These are phyloP conservation scores for Ganoderma sp. DNA, from an alignment of 1,284 basidiomycete species.

Conservation along the genomic window DNA sequence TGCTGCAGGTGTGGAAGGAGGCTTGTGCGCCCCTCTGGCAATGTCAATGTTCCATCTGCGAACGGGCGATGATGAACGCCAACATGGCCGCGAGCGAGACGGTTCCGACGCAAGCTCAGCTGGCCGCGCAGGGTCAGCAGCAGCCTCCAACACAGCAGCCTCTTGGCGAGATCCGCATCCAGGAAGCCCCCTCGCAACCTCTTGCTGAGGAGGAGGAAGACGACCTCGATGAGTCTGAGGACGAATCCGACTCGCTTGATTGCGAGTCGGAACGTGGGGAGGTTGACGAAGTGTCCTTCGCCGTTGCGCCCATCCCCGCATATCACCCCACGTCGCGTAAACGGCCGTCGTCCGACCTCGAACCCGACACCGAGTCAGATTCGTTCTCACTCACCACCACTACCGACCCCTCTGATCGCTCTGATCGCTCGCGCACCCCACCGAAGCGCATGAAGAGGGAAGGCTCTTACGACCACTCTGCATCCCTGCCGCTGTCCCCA, in stretches of 20 bases:
- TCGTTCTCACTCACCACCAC: slow-evolving; percentile 19
- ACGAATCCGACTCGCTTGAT: slow-evolving; percentile 31
- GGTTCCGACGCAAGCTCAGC: slow-evolving; percentile 28
- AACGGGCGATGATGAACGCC: slow-evolving; percentile 59
- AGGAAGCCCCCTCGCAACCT: slow-evolving; percentile 21
- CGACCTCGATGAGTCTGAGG: slow-evolving; percentile 29
- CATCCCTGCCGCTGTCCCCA: slow-evolving; percentile 3
- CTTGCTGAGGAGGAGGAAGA: slow-evolving; percentile 31
- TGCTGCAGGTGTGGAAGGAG: slow-evolving; percentile 68
- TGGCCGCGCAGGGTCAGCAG: slow-evolving; percentile 32
- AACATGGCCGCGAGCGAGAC: slow-evolving; percentile 44
- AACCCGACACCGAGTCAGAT: slow-evolving; percentile 27
- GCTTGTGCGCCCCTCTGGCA: slow-evolving; percentile 72
- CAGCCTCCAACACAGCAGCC: slow-evolving; percentile 15
- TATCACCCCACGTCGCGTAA: slow-evolving; percentile 30
- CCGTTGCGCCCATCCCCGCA: slow-evolving; percentile 24
- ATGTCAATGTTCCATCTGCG: slow-evolving; percentile 73
- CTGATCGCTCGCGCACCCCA: slow-evolving; percentile 35
- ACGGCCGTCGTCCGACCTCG: slow-evolving; percentile 35
- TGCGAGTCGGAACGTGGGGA: slow-evolving; percentile 34
- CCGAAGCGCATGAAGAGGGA: slow-evolving; percentile 42
- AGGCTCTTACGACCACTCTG: slow-evolving; percentile 37
- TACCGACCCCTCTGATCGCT: slow-evolving; percentile 16
- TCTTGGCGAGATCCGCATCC: slow-evolving; percentile 30
- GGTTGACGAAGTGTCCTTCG: slow-evolving; percentile 23